A percentile compares a stretch with the other conserved stretches of the same genome.
Conservation (phyloP, 1,139 yeast species). For the Suhomyces atakaporum region DNA sequence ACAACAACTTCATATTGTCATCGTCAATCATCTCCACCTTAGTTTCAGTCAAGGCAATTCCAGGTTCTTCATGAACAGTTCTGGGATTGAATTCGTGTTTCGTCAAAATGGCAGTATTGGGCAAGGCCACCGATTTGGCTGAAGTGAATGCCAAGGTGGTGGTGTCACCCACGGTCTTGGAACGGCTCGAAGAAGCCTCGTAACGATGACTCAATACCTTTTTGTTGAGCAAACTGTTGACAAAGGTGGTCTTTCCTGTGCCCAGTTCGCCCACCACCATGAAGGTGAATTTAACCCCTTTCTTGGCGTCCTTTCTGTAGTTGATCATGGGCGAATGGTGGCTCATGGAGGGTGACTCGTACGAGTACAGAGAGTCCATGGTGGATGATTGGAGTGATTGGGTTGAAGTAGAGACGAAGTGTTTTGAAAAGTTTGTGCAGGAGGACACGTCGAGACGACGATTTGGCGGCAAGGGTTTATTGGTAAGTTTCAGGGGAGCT, state of each 20-base stretch:
- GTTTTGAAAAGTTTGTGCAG: conserved; percentile 13
- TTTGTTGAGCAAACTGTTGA: conserved; percentile 60
- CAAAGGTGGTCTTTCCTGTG: conserved; percentile 30
- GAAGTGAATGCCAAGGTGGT: conserved; percentile 51
- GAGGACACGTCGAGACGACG: conserved; percentile 13
- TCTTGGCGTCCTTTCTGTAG: conserved; percentile 71
- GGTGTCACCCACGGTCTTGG: conserved; percentile 35
- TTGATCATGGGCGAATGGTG: conserved; percentile 49
- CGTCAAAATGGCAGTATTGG: conserved; percentile 46
- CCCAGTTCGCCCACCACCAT: conserved; percentile 34
- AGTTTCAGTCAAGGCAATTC: conserved; percentile 67
- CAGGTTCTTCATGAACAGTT: conserved; percentile 55
- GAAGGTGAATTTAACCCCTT: conserved; percentile 71
- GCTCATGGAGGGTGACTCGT: conserved; percentile 38
- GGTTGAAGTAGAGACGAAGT: conserved; percentile 1
- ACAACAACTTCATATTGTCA: conserved; percentile 68
- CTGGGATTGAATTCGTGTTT: conserved; percentile 45
- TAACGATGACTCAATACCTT: conserved; percentile 62
- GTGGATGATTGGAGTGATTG: conserved; percentile 2
- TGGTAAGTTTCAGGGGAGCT: no score
- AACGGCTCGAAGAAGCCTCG: conserved; percentile 27
- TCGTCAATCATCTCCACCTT: conserved; percentile 70
- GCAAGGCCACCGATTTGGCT: conserved; percentile 53
- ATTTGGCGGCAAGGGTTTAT: no score
- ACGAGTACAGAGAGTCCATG: conserved; percentile 32